phyloP scores from a whole-genome alignment of 2,329 filamentous ascomycete genomes.

The Fusarium sp. region DNA sequence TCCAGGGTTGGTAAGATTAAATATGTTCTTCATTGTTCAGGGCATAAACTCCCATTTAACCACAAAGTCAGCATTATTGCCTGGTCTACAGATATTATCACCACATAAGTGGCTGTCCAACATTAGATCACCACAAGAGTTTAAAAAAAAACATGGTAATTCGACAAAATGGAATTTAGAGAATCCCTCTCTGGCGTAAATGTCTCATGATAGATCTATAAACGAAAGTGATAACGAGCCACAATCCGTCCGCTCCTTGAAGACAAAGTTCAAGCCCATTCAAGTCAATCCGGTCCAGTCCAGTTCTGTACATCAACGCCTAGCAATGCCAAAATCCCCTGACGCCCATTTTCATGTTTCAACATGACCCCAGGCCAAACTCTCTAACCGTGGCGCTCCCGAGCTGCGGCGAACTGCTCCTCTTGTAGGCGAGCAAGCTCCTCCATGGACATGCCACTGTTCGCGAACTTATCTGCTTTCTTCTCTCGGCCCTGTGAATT shows the following conservation, averaged over 20 bases:
- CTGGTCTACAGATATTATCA: background rate
- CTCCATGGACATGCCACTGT: slow-evolving; percentile 91
- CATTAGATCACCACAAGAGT: slow-evolving; percentile 1
- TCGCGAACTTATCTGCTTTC: slow-evolving; percentile 96
- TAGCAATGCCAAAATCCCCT: slow-evolving; percentile 52
- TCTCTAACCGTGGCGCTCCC: slow-evolving; percentile 53
- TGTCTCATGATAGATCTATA: slow-evolving; percentile 36
- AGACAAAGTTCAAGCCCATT: slow-evolving; percentile 33
- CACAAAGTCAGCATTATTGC: background rate
- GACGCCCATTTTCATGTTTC: slow-evolving; percentile 38
- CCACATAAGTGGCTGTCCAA: background rate
- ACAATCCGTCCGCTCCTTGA: slow-evolving; percentile 25
- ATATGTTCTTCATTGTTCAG: too few relatives aligned
- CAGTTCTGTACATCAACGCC: slow-evolving; percentile 51
- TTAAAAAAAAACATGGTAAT: background rate
- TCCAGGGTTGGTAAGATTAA: background rate
- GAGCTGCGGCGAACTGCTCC: slow-evolving; percentile 87
- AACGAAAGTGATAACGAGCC: slow-evolving; percentile 44
- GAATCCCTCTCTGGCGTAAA: background rate
- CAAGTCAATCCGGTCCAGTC: slow-evolving; percentile 34
- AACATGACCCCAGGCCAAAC: slow-evolving; percentile 6
- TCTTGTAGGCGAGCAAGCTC: slow-evolving; percentile 90
- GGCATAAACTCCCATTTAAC: too few relatives aligned
- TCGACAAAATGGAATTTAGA: slow-evolving; percentile 13
- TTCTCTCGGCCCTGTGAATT: slow-evolving; percentile 84